Conservation (phyloP, 2,329 filamentous ascomycete species). For the Fusarium sambucinum region DNA sequence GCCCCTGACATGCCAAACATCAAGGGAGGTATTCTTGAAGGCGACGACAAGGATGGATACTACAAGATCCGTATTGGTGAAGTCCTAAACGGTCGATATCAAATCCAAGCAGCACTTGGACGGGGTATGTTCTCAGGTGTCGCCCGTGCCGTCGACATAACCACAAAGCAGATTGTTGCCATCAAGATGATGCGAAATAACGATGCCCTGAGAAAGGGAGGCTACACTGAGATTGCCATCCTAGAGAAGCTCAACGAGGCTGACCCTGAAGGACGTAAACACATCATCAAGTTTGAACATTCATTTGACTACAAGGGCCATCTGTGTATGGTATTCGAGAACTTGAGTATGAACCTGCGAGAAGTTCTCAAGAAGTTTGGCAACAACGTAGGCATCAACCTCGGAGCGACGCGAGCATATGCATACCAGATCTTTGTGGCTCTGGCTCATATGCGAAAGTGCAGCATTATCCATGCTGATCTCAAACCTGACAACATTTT, state of each 20-base stretch:
- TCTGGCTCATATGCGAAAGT: slow-evolving; percentile 87
- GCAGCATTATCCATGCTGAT: slow-evolving; percentile 94
- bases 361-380: slow-evolving; percentile 97
- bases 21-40: slow-evolving; percentile 85
- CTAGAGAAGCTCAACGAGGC: slow-evolving; percentile 86
- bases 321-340: slow-evolving; percentile 97
- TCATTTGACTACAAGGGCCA: slow-evolving; percentile 95
- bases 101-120: slow-evolving; percentile 87
- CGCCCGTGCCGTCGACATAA: slow-evolving; percentile 85
- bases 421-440: slow-evolving; percentile 95
- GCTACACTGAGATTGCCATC: slow-evolving; percentile 94
- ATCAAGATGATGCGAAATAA: slow-evolving; percentile 99
- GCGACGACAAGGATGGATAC: slow-evolving; percentile 94
- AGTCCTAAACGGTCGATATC: slow-evolving; percentile 88
- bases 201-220: slow-evolving; percentile 90
- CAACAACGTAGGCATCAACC: slow-evolving; percentile 90
- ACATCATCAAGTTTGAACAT: slow-evolving; percentile 88
- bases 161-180: slow-evolving; percentile 81
- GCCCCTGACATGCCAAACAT: slow-evolving; percentile 67
- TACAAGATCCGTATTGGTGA: slow-evolving; percentile 96
- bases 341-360: slow-evolving; percentile 90
- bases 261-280: slow-evolving; percentile 90
- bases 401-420: slow-evolving; percentile 87
- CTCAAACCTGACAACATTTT: slow-evolving; percentile 98
- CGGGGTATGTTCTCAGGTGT: slow-evolving; percentile 98